A percentile compares a stretch with the other conserved stretches of the same genome.
Evolutionary conservation across 257 asterid genomes (phyloP).

Genomic region (Nicotiana paniculata): DNA sequence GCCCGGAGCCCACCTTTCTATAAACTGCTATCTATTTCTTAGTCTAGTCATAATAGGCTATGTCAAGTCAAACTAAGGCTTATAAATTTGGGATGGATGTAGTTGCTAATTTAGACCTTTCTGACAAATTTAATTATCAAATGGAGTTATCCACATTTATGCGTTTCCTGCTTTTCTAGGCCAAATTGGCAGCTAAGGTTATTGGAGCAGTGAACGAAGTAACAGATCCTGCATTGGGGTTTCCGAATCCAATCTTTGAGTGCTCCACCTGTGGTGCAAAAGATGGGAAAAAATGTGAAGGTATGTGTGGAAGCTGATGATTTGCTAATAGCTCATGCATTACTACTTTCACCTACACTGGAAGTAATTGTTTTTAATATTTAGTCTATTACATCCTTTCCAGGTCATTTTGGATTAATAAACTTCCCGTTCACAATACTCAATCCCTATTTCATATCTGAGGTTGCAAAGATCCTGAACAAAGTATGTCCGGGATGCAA

Average conservation of each 20-base stretch:
- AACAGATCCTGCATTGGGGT: slow-evolving; percentile 77
- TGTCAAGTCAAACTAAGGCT: neutral
- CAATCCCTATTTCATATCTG: slow-evolving; percentile 72
- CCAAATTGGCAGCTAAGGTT: slow-evolving; percentile 36
- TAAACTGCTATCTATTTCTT: neutral
- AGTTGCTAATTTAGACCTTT: neutral
- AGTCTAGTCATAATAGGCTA: neutral
- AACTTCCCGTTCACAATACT: slow-evolving; percentile 62
- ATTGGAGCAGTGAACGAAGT: slow-evolving; percentile 61
- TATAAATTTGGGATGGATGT: neutral
- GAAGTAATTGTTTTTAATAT: slow-evolving; percentile 5
- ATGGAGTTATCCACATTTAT: slow-evolving; percentile 2
- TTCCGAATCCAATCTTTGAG: slow-evolving; percentile 50
- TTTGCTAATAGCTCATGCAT: slow-evolving; percentile 13
- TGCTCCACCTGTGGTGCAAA: slow-evolving; percentile 81
- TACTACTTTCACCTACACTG: slow-evolving; percentile 3
- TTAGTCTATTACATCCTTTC: slow-evolving; percentile 19
- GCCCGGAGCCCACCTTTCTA: neutral
- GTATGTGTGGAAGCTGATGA: slow-evolving; percentile 29
- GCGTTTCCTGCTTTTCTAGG: slow-evolving; percentile 34
- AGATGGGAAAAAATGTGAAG: slow-evolving; percentile 67
- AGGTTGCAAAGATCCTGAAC: slow-evolving; percentile 66
- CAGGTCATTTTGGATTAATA: slow-evolving; percentile 95
- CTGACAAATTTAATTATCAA: slow-evolving; percentile 4
- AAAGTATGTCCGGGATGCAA: slow-evolving; percentile 90